These are phyloP conservation scores for Cutaneotrichosporon daszewskae DNA, from an alignment of 1,284 basidiomycete species.

Conservation along the genomic window DNA sequence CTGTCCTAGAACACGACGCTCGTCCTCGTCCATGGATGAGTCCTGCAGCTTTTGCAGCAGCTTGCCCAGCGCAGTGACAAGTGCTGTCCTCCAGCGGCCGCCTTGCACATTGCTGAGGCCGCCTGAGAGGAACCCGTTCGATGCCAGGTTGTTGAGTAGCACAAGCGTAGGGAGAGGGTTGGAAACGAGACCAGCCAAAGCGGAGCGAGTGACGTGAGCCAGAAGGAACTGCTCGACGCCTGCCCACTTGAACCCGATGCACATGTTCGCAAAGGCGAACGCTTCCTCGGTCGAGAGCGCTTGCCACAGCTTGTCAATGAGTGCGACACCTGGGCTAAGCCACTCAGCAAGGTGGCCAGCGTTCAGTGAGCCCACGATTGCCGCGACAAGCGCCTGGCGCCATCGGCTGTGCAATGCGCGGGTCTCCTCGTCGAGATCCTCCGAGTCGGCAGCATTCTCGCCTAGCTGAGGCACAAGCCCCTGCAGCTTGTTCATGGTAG, in stretches of 20 bases:
- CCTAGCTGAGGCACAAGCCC: conserved; percentile 16
- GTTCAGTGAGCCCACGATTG: conserved; percentile 32
- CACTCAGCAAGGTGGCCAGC: conserved; percentile 46
- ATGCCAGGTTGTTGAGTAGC: conserved; percentile 42
- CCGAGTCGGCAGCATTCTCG: conserved; percentile 1
- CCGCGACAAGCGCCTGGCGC: conserved; percentile 27
- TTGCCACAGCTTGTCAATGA: conserved; percentile 43
- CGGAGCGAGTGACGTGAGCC: conserved; percentile 24
- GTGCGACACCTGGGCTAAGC: conserved; percentile 44
- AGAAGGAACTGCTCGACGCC: conserved; percentile 48
- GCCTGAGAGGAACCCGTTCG: conserved; percentile 37
- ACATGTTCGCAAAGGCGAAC: conserved; percentile 39
- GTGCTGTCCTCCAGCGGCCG: conserved; percentile 40
- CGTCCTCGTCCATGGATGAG: conserved; percentile 4
- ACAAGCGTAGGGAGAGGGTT: conserved; percentile 39
- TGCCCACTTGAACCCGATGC: conserved; percentile 42
- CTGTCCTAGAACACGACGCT: conserved; percentile 29
- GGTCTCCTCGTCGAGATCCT: conserved; percentile 2
- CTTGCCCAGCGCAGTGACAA: conserved; percentile 25
- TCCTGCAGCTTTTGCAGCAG: conserved; percentile 3
- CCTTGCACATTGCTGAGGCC: conserved; percentile 45
- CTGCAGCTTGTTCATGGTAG: conserved; percentile 36
- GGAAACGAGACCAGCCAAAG: conserved; percentile 23
- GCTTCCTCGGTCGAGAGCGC: conserved; percentile 26
- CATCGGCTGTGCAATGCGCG: conserved; percentile 12